phyloP scores from a whole-genome alignment of 768 basidiomycete species.

The Phylloporus scabripes region DNA sequence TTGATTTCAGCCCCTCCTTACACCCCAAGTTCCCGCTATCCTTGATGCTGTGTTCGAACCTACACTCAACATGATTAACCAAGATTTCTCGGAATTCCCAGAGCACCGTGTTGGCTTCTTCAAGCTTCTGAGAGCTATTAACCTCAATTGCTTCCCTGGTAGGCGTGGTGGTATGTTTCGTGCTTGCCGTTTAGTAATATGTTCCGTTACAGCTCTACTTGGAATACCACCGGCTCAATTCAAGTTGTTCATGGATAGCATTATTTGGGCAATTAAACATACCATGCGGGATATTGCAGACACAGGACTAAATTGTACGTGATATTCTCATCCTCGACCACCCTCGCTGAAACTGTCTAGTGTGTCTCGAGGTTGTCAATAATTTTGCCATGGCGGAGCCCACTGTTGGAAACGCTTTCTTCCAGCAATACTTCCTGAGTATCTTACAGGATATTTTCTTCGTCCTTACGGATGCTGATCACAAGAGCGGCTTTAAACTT shows the following conservation, averaged over 20 bases:
- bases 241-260: conserved; percentile 96
- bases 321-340: neutral
- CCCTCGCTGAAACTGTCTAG: conserved; percentile 34
- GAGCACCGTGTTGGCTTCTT: conserved; percentile 98
- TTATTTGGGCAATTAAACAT: conserved; percentile 99
- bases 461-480: conserved; percentile 94
- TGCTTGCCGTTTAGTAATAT: neutral
- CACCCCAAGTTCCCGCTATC: conserved; percentile 90
- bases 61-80: conserved; percentile 97
- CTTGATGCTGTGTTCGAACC: conserved; percentile 97
- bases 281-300: conserved; percentile 98
- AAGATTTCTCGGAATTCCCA: conserved; percentile 98
- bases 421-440: conserved; percentile 92
- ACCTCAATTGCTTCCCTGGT: conserved; percentile 95
- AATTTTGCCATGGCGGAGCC: conserved; percentile 85
- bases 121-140: conserved; percentile 89
- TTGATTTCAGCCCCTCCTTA: conserved; percentile 62
- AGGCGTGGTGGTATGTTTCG: conserved; percentile 17
- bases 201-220: conserved; percentile 50
- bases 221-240: conserved; percentile 88
- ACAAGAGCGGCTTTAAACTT: conserved; percentile 98
- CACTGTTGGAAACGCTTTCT: conserved; percentile 83
- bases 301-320: conserved; percentile 69
- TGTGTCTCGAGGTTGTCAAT: conserved; percentile 90
- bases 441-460: conserved; percentile 96